phyloP scores from a whole-genome alignment of 257 asterid genomes.

The Marsdenia floribunda region DNA sequence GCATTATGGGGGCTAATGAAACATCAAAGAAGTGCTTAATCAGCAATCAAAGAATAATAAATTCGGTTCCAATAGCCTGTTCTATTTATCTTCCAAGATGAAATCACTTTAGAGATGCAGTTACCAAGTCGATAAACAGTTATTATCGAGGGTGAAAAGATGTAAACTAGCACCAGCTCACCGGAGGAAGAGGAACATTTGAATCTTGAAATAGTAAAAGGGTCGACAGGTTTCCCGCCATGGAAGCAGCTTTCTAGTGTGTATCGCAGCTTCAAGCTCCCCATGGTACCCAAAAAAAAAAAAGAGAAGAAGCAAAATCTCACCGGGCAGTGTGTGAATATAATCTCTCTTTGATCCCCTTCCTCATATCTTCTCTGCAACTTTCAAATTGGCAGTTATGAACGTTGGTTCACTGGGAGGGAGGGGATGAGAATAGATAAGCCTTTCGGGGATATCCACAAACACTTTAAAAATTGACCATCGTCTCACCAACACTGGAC shows the following conservation, averaged over 20 bases:
- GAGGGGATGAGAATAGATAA: conserved; percentile 14
- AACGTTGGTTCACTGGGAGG: conserved; percentile 19
- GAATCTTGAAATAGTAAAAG: conserved; percentile 34
- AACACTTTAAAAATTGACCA: not conserved
- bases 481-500: too few species aligned
- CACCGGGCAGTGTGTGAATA: not conserved
- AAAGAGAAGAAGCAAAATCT: not conserved
- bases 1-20: not conserved
- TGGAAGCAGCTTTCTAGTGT: conserved; percentile 29
- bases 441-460: conserved; percentile 33
- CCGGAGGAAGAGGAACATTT: conserved; percentile 34
- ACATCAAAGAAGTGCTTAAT: not conserved
- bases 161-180: conserved; percentile 7
- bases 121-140: not conserved
- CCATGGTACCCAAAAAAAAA: conserved; percentile 26
- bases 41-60: not conserved
- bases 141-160: not conserved
- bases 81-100: not conserved
- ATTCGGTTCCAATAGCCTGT: not conserved
- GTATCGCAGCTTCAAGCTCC: conserved; percentile 47
- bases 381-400: conserved; percentile 35
- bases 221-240: conserved; percentile 28
- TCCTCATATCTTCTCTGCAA: not conserved
- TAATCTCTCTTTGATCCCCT: conserved; percentile 7
- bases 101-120: not conserved